phyloP scores from a whole-genome alignment of 2,329 filamentous ascomycete genomes.

The Pseudogymnoascus sp. region DNA sequence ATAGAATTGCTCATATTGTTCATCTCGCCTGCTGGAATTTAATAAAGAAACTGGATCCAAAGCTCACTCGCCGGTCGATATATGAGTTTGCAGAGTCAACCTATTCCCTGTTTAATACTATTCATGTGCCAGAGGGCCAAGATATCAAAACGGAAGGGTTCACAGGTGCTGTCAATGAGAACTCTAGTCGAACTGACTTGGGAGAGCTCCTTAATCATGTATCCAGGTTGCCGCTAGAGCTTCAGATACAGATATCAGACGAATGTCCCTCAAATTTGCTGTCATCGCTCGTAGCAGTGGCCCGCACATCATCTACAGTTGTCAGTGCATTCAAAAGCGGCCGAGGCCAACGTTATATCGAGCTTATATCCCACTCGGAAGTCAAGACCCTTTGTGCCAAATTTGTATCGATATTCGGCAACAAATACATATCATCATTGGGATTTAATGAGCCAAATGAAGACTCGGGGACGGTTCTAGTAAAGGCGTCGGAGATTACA shows the following conservation, averaged over 20 bases:
- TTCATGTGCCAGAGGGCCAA: neutral
- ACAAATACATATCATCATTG: constrained; percentile 3
- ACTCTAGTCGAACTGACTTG: neutral
- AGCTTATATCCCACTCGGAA: neutral
- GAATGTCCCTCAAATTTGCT: neutral
- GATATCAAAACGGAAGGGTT: constrained; percentile 1
- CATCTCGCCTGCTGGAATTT: constrained; percentile 9
- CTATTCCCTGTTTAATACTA: neutral
- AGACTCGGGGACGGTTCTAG: neutral
- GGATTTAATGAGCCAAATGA: constrained; percentile 3
- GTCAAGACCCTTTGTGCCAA: neutral
- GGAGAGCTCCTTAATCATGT: neutral
- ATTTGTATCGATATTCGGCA: neutral
- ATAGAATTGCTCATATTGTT: constrained; percentile 7
- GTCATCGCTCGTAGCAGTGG: neutral
- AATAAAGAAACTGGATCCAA: neutral
- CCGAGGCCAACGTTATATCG: neutral
- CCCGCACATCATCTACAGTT: neutral
- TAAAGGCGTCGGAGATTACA: neutral
- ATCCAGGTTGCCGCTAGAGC: constrained; percentile 1
- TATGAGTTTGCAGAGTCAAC: constrained; percentile 10
- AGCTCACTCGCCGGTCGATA: neutral
- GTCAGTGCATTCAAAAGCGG: neutral
- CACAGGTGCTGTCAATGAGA: neutral
- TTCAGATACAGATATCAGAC: constrained; percentile 2